Conservation (phyloP, 129 eudicot genomes). For the Artemisia tridentata region DNA sequence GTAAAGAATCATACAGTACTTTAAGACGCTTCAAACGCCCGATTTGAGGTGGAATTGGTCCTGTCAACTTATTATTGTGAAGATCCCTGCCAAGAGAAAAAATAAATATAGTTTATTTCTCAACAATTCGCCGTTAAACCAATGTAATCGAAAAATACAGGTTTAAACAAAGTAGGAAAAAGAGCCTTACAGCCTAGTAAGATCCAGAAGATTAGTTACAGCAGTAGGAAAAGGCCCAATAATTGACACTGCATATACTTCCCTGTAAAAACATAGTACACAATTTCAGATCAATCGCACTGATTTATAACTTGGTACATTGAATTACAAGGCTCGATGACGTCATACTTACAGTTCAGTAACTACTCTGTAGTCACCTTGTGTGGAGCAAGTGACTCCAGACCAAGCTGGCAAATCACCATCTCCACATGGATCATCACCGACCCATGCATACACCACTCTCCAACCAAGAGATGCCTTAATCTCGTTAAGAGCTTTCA, state of each 20-base stretch:
- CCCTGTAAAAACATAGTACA: constrained; percentile 49
- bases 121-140: background rate
- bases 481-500: constrained; percentile 85
- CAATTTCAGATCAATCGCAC: background rate
- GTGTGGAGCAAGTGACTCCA: constrained; percentile 40
- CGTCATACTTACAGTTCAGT: constrained; percentile 67
- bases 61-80: constrained; percentile 90
- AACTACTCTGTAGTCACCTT: constrained; percentile 50
- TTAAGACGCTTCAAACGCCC: constrained; percentile 94
- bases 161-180: constrained; percentile 1
- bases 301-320: background rate
- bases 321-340: constrained; percentile 8
- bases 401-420: constrained; percentile 91
- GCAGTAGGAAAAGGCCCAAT: constrained; percentile 98
- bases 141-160: constrained; percentile 13
- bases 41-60: constrained; percentile 95
- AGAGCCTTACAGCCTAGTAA: constrained; percentile 72
- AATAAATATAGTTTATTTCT: background rate
- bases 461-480: constrained; percentile 99
- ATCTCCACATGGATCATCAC: constrained; percentile 99
- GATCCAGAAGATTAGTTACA: constrained; percentile 90
- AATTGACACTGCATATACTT: constrained; percentile 92
- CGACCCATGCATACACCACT: constrained; percentile 97
- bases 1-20: constrained; percentile 56
- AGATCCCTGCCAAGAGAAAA: constrained; percentile 62